phyloP scores from a whole-genome alignment of 345 rosid genomes.

The Syzygium grande region DNA sequence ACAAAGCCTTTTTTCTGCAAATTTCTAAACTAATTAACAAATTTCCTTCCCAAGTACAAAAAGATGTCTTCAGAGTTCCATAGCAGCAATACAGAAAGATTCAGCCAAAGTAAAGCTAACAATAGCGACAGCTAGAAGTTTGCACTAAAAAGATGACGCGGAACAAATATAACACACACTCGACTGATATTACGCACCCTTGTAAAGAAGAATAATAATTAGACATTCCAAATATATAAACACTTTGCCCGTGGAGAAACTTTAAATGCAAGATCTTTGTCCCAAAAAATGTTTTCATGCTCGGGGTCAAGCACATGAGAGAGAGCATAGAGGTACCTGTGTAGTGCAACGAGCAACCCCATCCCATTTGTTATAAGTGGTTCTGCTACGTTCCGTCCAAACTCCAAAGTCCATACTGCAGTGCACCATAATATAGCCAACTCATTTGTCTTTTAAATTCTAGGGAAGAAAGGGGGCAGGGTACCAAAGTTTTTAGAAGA shows the following conservation, averaged over 20 bases:
- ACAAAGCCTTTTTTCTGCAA: background rate
- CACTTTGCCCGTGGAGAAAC: background rate
- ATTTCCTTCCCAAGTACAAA: background rate
- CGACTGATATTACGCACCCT: background rate
- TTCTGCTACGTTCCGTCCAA: slow-evolving; percentile 91
- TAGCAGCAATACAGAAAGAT: background rate
- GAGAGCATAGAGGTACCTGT: slow-evolving; percentile 40
- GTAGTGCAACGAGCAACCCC: slow-evolving; percentile 78
- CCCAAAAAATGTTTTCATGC: background rate
- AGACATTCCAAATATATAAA: background rate
- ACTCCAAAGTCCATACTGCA: slow-evolving; percentile 89
- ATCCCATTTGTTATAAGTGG: slow-evolving; percentile 85
- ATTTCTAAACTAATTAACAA: background rate
- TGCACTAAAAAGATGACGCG: background rate
- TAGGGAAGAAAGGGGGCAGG: background rate
- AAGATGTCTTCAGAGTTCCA: background rate
- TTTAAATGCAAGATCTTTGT: background rate
- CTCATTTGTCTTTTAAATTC: background rate
- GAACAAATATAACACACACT: background rate
- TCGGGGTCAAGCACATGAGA: background rate
- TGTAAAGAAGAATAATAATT: background rate
- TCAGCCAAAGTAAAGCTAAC: background rate
- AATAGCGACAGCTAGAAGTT: background rate
- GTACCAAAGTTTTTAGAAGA: background rate
- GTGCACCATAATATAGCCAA: background rate